Evolutionary conservation across 2,329 filamentous ascomycete species (phyloP).

Genomic region (Aspergillus phoenicis): DNA sequence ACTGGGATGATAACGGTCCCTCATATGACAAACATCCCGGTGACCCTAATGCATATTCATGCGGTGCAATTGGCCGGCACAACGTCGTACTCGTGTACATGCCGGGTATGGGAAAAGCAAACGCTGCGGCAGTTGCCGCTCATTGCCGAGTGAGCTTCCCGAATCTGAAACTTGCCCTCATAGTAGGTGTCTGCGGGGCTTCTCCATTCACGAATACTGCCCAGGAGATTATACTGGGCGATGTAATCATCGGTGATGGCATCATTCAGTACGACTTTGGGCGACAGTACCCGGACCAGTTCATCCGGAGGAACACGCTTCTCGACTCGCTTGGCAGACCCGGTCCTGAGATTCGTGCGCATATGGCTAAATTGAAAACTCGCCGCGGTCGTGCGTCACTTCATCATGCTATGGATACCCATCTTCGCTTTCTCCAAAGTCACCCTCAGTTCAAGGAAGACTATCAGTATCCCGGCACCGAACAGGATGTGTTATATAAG

Average conservation of each 20-base stretch:
- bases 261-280: background rate
- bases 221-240: constrained; percentile 32
- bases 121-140: constrained; percentile 26
- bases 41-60: constrained; percentile 22
- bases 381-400: background rate
- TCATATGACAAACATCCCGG: constrained; percentile 22
- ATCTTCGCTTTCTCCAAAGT: background rate
- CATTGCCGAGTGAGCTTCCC: constrained; percentile 39
- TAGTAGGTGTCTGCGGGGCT: constrained; percentile 49
- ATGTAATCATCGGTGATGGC: constrained; percentile 23
- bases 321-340: background rate
- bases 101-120: constrained; percentile 20
- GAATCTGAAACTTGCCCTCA: constrained; percentile 36
- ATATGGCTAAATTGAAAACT: background rate
- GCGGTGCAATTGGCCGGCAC: constrained; percentile 17
- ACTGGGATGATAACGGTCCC: constrained; percentile 23
- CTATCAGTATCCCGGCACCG: too few species aligned
- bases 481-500: too few species aligned
- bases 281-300: background rate
- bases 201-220: constrained; percentile 27
- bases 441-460: too few species aligned
- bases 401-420: background rate
- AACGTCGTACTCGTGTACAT: constrained; percentile 24
- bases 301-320: background rate
- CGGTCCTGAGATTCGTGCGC: background rate